These are phyloP conservation scores for Spirogloea muscicola DNA, from an alignment of 139 green algal species.

Conservation along the genomic window DNA sequence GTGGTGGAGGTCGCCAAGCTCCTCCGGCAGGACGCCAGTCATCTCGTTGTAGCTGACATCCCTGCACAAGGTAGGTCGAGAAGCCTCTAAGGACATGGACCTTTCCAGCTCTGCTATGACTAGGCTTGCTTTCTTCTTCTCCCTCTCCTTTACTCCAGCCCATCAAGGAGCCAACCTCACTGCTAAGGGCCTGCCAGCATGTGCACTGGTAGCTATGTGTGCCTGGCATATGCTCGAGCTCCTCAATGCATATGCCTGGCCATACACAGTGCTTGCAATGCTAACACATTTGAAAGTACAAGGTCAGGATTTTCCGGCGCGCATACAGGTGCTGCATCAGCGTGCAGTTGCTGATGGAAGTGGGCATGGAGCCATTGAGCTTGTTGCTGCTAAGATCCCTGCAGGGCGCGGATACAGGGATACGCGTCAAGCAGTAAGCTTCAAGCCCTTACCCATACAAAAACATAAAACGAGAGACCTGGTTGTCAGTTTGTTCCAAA, in stretches of 20 bases:
- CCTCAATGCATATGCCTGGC: not conserved
- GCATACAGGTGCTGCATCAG: not conserved
- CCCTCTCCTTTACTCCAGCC: not conserved
- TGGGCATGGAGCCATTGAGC: constrained; percentile 3
- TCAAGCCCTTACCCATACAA: no score
- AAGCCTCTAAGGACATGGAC: no score
- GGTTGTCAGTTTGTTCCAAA: no score
- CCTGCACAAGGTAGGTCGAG: no score
- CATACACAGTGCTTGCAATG: not conserved
- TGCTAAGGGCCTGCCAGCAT: not conserved
- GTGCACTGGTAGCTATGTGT: not conserved
- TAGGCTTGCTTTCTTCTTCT: no score
- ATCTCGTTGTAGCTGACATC: constrained; percentile 14
- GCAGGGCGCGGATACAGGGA: not conserved
- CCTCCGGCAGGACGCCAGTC: not conserved
- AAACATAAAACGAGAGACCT: no score
- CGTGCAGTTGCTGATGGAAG: not conserved
- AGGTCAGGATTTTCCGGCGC: no score
- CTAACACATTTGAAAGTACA: constrained; percentile 3
- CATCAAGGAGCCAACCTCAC: not conserved
- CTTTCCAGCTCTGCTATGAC: no score
- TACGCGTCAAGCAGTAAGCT: no score
- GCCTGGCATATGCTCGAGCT: not conserved
- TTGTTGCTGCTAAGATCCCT: constrained; percentile 1
- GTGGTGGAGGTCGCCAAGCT: constrained; percentile 19